Percentiles rank a stretch among this genome's conserved stretches.
phyloP scores from a whole-genome alignment of 768 basidiomycete genomes.

The Trametopsis cervina region DNA sequence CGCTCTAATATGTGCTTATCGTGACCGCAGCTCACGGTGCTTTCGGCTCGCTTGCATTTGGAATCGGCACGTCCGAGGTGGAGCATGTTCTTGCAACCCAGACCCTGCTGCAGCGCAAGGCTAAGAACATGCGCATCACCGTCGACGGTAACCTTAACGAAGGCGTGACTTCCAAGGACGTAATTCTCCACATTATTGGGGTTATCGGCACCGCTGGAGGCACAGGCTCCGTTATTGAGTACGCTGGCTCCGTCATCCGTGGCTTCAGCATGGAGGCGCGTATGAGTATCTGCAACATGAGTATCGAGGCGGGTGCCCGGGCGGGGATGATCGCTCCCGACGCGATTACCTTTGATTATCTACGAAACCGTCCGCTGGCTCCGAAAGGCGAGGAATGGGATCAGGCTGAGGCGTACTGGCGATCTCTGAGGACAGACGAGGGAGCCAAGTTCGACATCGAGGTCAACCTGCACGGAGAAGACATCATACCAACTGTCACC shows the following conservation, averaged over 20 bases:
- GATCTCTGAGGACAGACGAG: slow-evolving; percentile 45
- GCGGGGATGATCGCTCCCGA: slow-evolving; percentile 65
- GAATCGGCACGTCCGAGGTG: slow-evolving; percentile 63
- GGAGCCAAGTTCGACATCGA: slow-evolving; percentile 54
- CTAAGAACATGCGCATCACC: slow-evolving; percentile 60
- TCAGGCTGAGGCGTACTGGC: slow-evolving; percentile 52
- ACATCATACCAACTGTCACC: slow-evolving; percentile 57
- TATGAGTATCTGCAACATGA: slow-evolving; percentile 62
- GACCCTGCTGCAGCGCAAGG: slow-evolving; percentile 53
- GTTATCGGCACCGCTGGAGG: slow-evolving; percentile 60
- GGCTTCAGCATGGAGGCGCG: slow-evolving; percentile 56
- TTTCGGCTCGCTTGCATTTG: slow-evolving; percentile 61
- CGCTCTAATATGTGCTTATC: not conserved
- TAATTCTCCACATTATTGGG: slow-evolving; percentile 60
- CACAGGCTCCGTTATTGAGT: slow-evolving; percentile 60
- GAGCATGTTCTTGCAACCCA: slow-evolving; percentile 67
- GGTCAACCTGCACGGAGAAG: slow-evolving; percentile 50
- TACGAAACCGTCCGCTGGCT: slow-evolving; percentile 50
- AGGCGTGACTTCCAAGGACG: slow-evolving; percentile 57
- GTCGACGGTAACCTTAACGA: slow-evolving; percentile 49
- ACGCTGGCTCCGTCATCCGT: slow-evolving; percentile 48
- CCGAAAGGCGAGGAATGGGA: slow-evolving; percentile 58
- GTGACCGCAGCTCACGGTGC: slow-evolving; percentile 46
- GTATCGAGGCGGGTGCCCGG: slow-evolving; percentile 59
- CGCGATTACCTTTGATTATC: slow-evolving; percentile 54